Evolutionary conservation across 371 early-diverging fungal genomes (phyloP), one percentile per base, ranked within the genome.

Genomic region (Mortierella sp.): DNA sequence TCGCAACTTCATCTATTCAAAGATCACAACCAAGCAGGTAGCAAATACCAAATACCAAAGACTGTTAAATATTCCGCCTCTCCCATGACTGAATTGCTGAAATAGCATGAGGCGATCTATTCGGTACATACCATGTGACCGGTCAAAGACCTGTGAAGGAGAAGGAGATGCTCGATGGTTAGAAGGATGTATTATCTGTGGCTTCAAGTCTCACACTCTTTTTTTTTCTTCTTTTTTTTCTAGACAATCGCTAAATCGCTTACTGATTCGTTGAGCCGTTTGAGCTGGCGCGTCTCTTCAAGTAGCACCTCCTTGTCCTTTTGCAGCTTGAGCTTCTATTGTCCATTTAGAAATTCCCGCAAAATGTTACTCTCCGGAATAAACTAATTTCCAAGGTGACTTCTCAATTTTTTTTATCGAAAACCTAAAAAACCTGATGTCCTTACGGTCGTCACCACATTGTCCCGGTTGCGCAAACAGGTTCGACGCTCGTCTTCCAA

Each of bases 221-320:
- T n/a, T n/a, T n/a, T n/a, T n/a, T n/a, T n/a, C n/a, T n/a, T n/a
- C n/a, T n/a, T n/a, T n/a, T n/a, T n/a, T n/a, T 5, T 37, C 37
- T 9, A 37, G 9, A 9, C 37, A 37, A 12, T 43, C 2, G 19
- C 19, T 30, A 44, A 21, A 12, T 19, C n/a, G 58, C 70, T 59
- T 66, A 75, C 77, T 7, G 66, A 72, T 53, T 77, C 77, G n/a
- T 52, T 77, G 18, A 77, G 26, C 48, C 57, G 67, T 56, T 77
- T 77, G 48, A 77, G 69, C 43, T 77, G 72, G 21, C 77, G 68
- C 2, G 77, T 77, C 52, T 68, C 68, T 28, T 77, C 72, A 28
- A 77, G 56, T 4, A 77, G 57, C 16, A 28, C 28, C 29, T 37
- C 66, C 18, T 62, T 68, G 16, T 77, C 68, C 19, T 68, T 77